These are phyloP conservation scores for Fusarium sp. DNA, from an alignment of 2,329 filamentous ascomycete species.

Conservation along the genomic window DNA sequence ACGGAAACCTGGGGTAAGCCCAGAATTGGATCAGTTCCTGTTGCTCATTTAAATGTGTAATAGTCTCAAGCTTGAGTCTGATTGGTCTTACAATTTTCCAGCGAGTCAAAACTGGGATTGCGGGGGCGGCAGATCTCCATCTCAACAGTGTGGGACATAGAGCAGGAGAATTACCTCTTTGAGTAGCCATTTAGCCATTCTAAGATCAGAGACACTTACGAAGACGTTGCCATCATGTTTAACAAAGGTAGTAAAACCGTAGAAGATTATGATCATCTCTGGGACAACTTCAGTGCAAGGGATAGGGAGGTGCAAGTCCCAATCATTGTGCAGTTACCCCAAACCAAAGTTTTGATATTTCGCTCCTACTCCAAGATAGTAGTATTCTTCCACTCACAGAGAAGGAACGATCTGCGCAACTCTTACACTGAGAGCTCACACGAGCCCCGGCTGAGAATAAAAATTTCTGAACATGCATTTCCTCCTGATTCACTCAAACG, in stretches of 20 bases:
- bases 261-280: not conserved
- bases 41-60: constrained; percentile 46
- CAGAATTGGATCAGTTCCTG: constrained; percentile 30
- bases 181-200: not conserved
- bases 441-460: not conserved
- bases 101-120: constrained; percentile 36
- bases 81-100: constrained; percentile 23
- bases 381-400: not conserved
- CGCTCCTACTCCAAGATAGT: constrained; percentile 6
- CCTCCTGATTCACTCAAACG: not conserved
- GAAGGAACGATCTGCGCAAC: not conserved
- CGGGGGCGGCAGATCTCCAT: constrained; percentile 47
- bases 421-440: not conserved
- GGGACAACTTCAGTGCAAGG: not conserved
- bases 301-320: not conserved
- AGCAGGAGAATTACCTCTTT: constrained; percentile 13
- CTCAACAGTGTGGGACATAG: constrained; percentile 18
- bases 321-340: not conserved
- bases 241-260: not conserved
- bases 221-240: not conserved
- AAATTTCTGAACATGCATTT: not conserved
- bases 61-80: constrained; percentile 9
- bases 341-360: not conserved
- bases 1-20: constrained; percentile 45
- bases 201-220: not conserved